Conservation (phyloP, 768 basidiomycete species). For the Phanerochaete sordida region DNA sequence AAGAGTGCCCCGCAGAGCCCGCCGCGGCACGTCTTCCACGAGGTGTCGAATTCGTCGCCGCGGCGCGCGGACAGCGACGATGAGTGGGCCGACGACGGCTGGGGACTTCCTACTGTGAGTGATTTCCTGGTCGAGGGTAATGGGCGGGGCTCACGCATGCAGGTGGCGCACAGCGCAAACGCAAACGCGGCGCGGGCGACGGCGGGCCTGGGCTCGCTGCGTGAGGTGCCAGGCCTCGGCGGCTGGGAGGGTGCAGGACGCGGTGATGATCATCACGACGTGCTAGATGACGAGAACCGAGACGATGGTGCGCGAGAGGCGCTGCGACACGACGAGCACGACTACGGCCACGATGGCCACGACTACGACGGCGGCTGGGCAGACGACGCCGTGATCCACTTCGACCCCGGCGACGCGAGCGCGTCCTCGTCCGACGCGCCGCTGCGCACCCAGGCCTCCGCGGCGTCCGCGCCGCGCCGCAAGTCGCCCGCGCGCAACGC, state of each 20-base stretch:
- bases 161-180: not conserved
- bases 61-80: not conserved
- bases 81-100: no score
- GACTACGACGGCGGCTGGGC: not conserved
- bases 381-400: constrained; percentile 10
- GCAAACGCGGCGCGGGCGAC: not conserved
- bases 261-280: not conserved
- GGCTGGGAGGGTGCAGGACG: not conserved
- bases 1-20: not conserved
- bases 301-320: no score
- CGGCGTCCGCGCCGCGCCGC: not conserved
- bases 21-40: not conserved
- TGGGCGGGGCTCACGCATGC: not conserved
- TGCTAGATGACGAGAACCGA: not conserved
- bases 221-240: not conserved
- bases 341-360: not conserved
- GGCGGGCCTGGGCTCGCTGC: not conserved
- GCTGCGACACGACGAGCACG: not conserved
- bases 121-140: not conserved
- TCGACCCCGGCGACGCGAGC: not conserved
- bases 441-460: not conserved
- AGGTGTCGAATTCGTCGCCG: not conserved
- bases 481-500: not conserved
- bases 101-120: not conserved
- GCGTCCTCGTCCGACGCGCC: not conserved